Evolutionary conservation across 768 basidiomycete species (phyloP), one percentile per base, ranked within the genome.

Genomic region (Suillus spraguei): DNA sequence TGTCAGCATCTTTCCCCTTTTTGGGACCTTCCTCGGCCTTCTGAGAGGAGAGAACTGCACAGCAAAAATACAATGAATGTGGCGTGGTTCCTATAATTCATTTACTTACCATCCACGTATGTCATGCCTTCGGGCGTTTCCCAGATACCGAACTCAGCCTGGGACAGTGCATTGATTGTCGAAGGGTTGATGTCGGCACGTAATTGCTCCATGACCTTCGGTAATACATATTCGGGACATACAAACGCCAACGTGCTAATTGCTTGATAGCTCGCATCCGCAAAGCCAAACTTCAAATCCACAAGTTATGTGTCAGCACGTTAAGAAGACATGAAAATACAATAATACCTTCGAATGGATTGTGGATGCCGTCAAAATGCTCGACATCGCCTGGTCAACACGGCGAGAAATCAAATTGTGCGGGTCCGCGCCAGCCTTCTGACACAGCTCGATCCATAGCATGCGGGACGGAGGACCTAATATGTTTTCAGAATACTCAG

Each of bases 1-100:
- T 91, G 41, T 93, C 94, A 6, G 91, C 87, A 63, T 89, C 91
- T 68, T 97, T 98, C 16, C 94, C 92, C 72, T 96, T 97, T 66
- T 77, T 82, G 4, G 76, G 76, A 54, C 70, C 79, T 5, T 83
- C 80, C 1, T 79, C 81, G 13, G 74, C 73, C 69, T 90, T 90
- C 62, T 84, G 85, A 2, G 81, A 77, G 11, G 87, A 79, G 16
- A 95, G 78, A 3, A 92, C 92, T 93, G 8, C 14, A 16, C 49
- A 67, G 13, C 49, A 62, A 35, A 38, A 24, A n/a, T 5, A 53
- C 59, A 13, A 65, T 33, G 28, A 32, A 50, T 53, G 24, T 52
- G 35, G 10, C 53, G 44, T 5, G 8, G 38, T 24, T 14, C 13
- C 4, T 47, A 41, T n/a, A 24, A 58, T 54, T 36, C 14, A 42